A percentile compares a stretch with the other conserved stretches of the same genome.
These are phyloP conservation scores for Botryotinia narcissicola DNA, from an alignment of 2,329 filamentous ascomycete species.

Conservation along the genomic window DNA sequence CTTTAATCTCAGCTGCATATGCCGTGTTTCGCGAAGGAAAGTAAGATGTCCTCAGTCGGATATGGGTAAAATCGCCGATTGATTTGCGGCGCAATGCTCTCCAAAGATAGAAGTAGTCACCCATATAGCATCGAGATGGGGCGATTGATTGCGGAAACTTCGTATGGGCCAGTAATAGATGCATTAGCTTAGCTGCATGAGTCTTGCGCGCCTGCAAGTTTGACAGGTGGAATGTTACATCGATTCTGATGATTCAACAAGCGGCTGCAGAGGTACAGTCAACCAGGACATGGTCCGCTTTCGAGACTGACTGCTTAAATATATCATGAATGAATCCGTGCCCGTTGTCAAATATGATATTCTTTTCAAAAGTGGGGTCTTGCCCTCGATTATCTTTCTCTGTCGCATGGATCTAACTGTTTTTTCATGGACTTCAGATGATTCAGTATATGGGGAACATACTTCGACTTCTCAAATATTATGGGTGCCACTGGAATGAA, in stretches of 20 bases:
- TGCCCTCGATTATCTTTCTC: neutral
- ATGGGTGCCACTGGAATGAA: neutral
- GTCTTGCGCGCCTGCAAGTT: neutral
- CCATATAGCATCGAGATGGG: neutral
- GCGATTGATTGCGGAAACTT: neutral
- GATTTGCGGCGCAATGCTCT: neutral
- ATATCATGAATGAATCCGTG: constrained; percentile 14
- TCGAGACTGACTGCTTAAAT: constrained; percentile 6
- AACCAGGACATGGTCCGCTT: neutral
- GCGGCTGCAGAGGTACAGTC: neutral
- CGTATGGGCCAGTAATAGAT: neutral
- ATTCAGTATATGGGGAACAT: neutral
- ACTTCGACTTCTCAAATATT: neutral
- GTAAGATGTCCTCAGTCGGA: neutral
- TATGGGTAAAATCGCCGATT: constrained; percentile 3
- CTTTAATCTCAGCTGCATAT: neutral
- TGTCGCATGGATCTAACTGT: neutral
- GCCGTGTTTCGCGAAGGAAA: neutral
- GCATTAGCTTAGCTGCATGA: neutral
- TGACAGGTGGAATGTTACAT: constrained; percentile 11
- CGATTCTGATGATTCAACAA: neutral
- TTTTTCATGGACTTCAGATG: neutral
- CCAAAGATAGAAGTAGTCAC: neutral
- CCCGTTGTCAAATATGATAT: constrained; percentile 2
- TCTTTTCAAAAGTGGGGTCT: neutral